Percentiles rank a stretch among this genome's conserved stretches.
Evolutionary conservation across 225 moss, liverwort and hornwort species (phyloP).

Genomic region (Sphagnum contortum): DNA sequence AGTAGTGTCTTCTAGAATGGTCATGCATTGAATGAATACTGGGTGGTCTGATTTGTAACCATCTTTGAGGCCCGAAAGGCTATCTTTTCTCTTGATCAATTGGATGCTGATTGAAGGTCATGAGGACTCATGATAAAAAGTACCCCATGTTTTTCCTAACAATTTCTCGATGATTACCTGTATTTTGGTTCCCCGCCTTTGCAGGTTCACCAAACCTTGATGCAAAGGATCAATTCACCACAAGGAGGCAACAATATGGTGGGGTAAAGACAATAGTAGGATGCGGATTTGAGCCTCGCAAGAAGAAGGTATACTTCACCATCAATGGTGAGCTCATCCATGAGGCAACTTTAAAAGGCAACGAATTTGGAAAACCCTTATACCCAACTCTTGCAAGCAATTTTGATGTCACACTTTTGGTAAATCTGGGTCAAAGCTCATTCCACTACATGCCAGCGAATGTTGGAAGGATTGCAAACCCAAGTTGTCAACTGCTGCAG

Average conservation of each 20-base stretch:
- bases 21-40: no score
- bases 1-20: no score
- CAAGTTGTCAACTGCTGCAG: slow-evolving; percentile 40
- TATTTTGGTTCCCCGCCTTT: no score
- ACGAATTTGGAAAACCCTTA: slow-evolving; percentile 39
- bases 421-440: slow-evolving; percentile 40
- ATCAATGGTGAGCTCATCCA: slow-evolving; percentile 49
- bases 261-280: slow-evolving; percentile 37
- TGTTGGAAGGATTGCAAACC: slow-evolving; percentile 31
- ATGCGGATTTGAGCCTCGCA: slow-evolving; percentile 40
- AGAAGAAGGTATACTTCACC: slow-evolving; percentile 42
- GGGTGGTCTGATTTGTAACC: no score
- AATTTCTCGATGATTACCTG: no score
- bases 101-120: no score
- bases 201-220: slow-evolving; percentile 29
- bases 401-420: slow-evolving; percentile 51
- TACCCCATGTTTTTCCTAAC: no score
- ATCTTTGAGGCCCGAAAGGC: no score
- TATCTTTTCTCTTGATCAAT: no score
- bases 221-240: slow-evolving; percentile 12
- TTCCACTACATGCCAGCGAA: slow-evolving; percentile 51
- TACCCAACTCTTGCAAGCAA: slow-evolving; percentile 61
- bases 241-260: slow-evolving; percentile 36
- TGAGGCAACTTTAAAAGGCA: slow-evolving; percentile 26
- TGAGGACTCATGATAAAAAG: no score